A percentile compares a stretch with the other conserved stretches of the same genome.
Conservation (phyloP, 768 basidiomycete species). For the Tulasnella sp. region DNA sequence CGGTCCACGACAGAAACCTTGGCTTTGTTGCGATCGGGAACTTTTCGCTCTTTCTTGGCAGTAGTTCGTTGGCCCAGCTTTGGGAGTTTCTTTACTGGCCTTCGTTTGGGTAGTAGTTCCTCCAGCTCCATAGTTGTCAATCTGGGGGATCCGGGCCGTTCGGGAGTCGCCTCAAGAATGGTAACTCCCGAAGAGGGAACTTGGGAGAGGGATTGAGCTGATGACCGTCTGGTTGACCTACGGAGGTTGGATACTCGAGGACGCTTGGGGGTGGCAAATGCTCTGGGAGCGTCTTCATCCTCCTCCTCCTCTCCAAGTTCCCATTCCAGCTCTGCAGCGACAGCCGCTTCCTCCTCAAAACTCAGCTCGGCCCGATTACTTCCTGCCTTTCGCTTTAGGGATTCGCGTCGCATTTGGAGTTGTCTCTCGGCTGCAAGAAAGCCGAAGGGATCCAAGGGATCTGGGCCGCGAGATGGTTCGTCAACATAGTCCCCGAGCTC, state of each 20-base stretch:
- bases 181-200: not conserved
- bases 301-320: not conserved
- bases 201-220: not conserved
- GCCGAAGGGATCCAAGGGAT: not conserved
- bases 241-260: not conserved
- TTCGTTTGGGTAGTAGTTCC: not conserved
- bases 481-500: not conserved
- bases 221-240: not conserved
- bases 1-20: not conserved
- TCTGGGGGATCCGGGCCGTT: not conserved
- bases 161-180: not conserved
- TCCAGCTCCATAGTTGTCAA: not conserved
- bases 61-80: not conserved
- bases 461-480: not conserved
- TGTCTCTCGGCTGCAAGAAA: not conserved
- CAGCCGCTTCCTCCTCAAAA: not conserved
- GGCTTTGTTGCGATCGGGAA: not conserved
- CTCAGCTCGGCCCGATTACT: not conserved
- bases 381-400: not conserved
- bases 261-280: not conserved
- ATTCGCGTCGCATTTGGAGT: not conserved
- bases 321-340: not conserved
- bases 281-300: not conserved
- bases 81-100: not conserved
- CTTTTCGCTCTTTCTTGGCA: not conserved